phyloP scores from a whole-genome alignment of 108 stramenopile genomes.

The Cyclostephanos tholiformis region DNA sequence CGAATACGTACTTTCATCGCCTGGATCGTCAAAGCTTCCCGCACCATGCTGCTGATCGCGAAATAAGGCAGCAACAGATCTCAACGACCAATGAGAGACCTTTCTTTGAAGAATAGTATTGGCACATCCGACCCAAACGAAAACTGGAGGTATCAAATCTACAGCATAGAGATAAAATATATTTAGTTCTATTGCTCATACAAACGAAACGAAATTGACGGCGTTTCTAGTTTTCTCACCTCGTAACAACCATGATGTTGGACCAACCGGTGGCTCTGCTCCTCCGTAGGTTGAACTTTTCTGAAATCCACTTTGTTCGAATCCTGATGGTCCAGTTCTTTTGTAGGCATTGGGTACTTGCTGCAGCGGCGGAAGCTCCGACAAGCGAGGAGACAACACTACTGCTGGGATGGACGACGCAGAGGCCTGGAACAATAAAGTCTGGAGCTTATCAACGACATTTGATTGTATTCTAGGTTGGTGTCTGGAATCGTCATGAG shows the following conservation, averaged over 20 bases:
- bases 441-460: slow-evolving; percentile 52
- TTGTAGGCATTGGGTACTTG: slow-evolving; percentile 23
- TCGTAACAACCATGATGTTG: slow-evolving; percentile 70
- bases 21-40: slow-evolving; percentile 4
- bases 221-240: slow-evolving; percentile 1
- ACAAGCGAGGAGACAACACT: slow-evolving; percentile 66
- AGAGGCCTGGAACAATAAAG: slow-evolving; percentile 52
- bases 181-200: neutral
- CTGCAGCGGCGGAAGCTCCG: slow-evolving; percentile 45
- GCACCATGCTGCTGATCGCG: slow-evolving; percentile 10
- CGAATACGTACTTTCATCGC: slow-evolving; percentile 18
- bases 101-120: slow-evolving; percentile 23
- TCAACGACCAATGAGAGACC: slow-evolving; percentile 13
- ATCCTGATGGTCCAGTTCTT: slow-evolving; percentile 45
- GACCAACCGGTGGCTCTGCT: slow-evolving; percentile 69
- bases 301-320: slow-evolving; percentile 72
- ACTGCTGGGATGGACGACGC: slow-evolving; percentile 55
- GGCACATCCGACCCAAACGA: slow-evolving; percentile 62
- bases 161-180: neutral
- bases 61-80: slow-evolving; percentile 21
- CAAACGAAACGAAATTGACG: neutral
- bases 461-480: slow-evolving; percentile 39
- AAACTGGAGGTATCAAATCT: slow-evolving; percentile 77
- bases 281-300: slow-evolving; percentile 68
- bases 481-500: slow-evolving; percentile 20